Base-by-base conservation (phyloP, 768 basidiomycete genomes). In the Tulasnella sp. region DNA sequence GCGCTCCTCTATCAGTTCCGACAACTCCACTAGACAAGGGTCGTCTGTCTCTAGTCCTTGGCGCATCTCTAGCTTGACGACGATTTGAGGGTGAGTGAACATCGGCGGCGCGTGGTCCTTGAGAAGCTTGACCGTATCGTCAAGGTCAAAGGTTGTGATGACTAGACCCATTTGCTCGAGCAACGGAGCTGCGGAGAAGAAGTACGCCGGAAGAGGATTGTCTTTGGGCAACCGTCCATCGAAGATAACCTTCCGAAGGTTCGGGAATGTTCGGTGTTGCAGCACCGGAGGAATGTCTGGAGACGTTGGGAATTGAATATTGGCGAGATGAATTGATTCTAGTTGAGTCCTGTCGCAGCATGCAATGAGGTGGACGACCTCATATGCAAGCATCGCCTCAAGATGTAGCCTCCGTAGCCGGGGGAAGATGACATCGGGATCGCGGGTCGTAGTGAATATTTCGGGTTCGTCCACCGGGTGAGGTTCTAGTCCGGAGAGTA, bases 391-490 rank as follows among this genome's bases (percentile, higher is more conserved):
- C 31, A 68, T 27, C 6, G 31, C 62, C 62, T 68, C 62, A 18
- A 68, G 62, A 14, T 68, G 62, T 31, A 68, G 31, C 31, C 16
- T 36, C 24, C 31, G 62, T 19, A 68, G 62, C 62, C 12, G 62
- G 21, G 62, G 62, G 31, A 68, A 68, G 62, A 68, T 68, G 62
- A 68, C 62, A 36, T 68, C 62, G 12, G 62, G 27, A 68, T 68
- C 62, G 4, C 62, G 62, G 62, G 62, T 68, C 14, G 62, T 68
- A 36, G 62, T 68, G 62, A 68, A 68, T 36, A 68, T 68, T 36
- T 68, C 62, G 31, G 62, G 62, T 36, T 68, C 62, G 62, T 68
- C 62, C 62, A 68, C 62, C 18, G 62, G 62, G 62, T 68, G 62
- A 36, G 62, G 62, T 68, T 68, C 62, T 0, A 68, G 62, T 68